These are phyloP conservation scores for Colletotrichum scovillei DNA, from an alignment of 2,329 filamentous ascomycete genomes.

Conservation along the genomic window DNA sequence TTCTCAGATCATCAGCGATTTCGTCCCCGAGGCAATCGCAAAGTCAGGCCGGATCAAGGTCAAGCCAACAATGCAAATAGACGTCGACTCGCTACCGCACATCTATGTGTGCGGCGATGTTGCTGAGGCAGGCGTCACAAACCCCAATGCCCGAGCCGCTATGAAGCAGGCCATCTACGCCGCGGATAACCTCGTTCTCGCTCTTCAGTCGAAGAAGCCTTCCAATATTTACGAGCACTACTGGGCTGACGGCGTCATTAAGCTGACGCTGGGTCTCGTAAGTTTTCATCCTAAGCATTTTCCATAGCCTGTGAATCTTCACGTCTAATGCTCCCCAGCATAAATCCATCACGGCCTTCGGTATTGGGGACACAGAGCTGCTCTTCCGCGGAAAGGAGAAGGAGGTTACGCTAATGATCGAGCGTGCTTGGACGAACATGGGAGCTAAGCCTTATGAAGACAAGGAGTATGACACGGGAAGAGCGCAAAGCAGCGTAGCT, in stretches of 20 bases:
- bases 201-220: conserved; percentile 53
- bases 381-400: conserved; percentile 54
- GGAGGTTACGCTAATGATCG: conserved; percentile 56
- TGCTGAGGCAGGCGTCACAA: conserved; percentile 60
- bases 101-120: conserved; percentile 75
- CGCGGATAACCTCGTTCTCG: conserved; percentile 64
- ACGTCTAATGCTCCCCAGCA: conserved; percentile 47
- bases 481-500: background rate
- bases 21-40: conserved; percentile 58
- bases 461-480: conserved; percentile 20
- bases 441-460: conserved; percentile 59
- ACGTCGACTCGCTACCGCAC: conserved; percentile 57
- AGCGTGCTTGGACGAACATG: conserved; percentile 54
- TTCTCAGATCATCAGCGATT: conserved; percentile 57
- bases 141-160: conserved; percentile 67
- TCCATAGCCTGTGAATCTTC: too few species aligned
- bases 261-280: conserved; percentile 65
- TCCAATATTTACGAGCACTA: conserved; percentile 52
- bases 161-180: conserved; percentile 64
- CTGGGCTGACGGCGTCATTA: conserved; percentile 63
- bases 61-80: conserved; percentile 67
- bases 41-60: conserved; percentile 63
- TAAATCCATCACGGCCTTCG: conserved; percentile 55
- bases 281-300: conserved; percentile 36
- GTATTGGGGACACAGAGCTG: conserved; percentile 56